Evolutionary conservation across 2,329 filamentous ascomycete genomes (phyloP).

Genomic region (Pseudopithomyces chartarum): DNA sequence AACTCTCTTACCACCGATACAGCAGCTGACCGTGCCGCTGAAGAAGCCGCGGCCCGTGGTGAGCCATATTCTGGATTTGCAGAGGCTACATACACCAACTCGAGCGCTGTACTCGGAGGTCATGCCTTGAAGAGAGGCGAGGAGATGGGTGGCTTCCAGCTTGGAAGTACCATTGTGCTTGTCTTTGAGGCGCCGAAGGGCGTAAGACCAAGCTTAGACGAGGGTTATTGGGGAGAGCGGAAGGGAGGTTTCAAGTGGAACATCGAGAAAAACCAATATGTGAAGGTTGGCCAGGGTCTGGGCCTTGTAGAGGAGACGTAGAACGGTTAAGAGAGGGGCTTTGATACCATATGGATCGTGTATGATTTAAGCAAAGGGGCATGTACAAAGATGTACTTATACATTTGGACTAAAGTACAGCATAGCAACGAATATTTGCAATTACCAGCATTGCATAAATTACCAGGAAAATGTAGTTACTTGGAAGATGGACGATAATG

Average conservation of each 20-base stretch:
- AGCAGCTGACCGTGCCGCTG: conserved; percentile 82
- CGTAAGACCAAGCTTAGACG: conserved; percentile 59
- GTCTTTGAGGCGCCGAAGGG: conserved; percentile 92
- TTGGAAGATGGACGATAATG: no score
- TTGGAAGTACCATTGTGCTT: conserved; percentile 92
- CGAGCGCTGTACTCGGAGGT: conserved; percentile 78
- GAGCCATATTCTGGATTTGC: conserved; percentile 89
- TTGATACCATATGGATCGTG: conserved; percentile 7
- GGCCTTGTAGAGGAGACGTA: conserved; percentile 69
- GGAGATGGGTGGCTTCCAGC: conserved; percentile 97
- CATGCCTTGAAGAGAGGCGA: conserved; percentile 85
- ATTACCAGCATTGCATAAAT: no score
- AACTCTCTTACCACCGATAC: conserved; percentile 94
- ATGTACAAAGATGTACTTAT: not conserved
- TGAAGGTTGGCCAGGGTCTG: conserved; percentile 87
- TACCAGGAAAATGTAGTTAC: no score
- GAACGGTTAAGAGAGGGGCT: not conserved
- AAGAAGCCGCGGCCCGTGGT: conserved; percentile 73
- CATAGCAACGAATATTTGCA: not conserved
- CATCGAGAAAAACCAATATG: conserved; percentile 82
- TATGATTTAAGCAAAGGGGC: not conserved
- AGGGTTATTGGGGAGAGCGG: conserved; percentile 58
- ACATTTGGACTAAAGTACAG: not conserved
- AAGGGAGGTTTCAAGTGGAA: conserved; percentile 81
- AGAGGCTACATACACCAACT: conserved; percentile 84